phyloP scores from a whole-genome alignment of 768 basidiomycete species.

The Leucosporidium yakuticum region DNA sequence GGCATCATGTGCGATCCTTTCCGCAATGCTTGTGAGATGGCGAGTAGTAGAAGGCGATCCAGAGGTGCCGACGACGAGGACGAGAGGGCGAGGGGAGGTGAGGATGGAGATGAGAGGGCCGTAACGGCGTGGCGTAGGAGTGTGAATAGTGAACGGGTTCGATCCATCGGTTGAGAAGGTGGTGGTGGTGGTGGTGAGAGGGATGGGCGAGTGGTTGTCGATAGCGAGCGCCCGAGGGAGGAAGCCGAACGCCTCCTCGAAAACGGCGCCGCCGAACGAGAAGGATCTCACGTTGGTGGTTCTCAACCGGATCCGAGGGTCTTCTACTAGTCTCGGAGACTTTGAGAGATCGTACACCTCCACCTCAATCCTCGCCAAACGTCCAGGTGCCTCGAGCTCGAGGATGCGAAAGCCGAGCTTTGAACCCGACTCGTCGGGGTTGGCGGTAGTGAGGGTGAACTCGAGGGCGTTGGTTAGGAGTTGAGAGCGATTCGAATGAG shows the following conservation, averaged over 20 bases:
- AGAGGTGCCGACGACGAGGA: neutral
- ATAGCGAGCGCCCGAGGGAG: neutral
- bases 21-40: neutral
- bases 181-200: neutral
- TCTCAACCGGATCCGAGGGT: neutral
- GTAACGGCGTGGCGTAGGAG: neutral
- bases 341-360: neutral
- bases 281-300: neutral
- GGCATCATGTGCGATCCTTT: neutral
- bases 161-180: neutral
- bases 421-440: constrained; percentile 63
- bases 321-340: too few relatives aligned
- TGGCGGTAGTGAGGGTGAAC: constrained; percentile 69
- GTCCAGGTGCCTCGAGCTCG: constrained; percentile 58
- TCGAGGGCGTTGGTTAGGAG: constrained; percentile 41
- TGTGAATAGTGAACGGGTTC: neutral
- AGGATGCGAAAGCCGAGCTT: constrained; percentile 66
- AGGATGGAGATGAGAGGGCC: constrained; percentile 50
- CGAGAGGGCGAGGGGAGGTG: constrained; percentile 49
- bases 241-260: neutral
- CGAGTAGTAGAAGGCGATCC: neutral
- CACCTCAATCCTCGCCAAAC: constrained; percentile 34
- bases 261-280: neutral
- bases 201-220: neutral
- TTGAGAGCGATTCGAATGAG: constrained; percentile 27